Base-by-base conservation (phyloP, 768 basidiomycete species). In the Leccinum subtestaceum region DNA sequence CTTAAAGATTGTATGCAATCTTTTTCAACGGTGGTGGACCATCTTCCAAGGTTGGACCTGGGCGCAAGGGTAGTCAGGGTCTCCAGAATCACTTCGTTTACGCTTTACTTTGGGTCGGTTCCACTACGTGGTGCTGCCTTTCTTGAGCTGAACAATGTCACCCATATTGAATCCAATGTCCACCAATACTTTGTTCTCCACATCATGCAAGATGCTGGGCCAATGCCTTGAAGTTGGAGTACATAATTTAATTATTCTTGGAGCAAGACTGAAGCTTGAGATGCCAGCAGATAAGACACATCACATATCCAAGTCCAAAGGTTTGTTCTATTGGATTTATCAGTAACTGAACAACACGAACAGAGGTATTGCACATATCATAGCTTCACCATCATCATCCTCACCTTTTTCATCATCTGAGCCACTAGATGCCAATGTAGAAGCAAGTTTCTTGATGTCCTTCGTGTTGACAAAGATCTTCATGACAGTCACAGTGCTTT, bases 381-480 rank as follows among this genome's bases (percentile, higher is more conserved):
- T 19, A 17, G 5, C 17, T 17, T 45, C 43, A 45, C 19, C 43
- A 19, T 17, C 43, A n/a, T 38, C 36, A 38, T 38, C 17, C 13
- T 38, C 36, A 38, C 15, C 13, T 15, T 38, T 15, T 7, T 38
- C 36, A 17, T 9, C 40, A 40, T 40, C 11, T 27, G 27, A 8
- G 7, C 27, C 27, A 27, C 27, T 8, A 27, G 27, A 27, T 27
- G 27, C 27, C 27, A 27, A 27, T 7, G 27, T 27, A 27, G 27
- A 7, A n/a, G 23, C 8, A 17, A 46, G 59, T 15, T 56, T 57
- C 8, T 62, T 0, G 0, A 64, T 4, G 0, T 60, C 5, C 2
- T 53, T 40, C 57, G 65, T 64, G 15, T 61, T 17, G 1, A 66
- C n/a, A 2, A 53, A 15, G 6, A 63, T 21, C 17, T 67, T 65